Evolutionary conservation across 257 asterid genomes (phyloP).

Genomic region (Solanum verrucosum): DNA sequence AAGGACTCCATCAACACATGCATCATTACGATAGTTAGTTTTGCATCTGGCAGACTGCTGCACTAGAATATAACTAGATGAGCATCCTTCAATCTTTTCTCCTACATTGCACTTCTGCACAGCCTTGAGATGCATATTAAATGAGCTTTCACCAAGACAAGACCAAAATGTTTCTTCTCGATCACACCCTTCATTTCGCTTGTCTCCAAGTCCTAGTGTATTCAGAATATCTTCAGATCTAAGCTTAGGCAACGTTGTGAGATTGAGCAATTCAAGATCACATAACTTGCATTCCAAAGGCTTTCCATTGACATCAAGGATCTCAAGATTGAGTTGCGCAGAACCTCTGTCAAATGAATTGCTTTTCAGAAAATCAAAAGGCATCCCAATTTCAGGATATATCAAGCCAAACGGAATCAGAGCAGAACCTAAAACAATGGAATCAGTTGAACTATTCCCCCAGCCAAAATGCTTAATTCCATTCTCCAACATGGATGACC

Average conservation of each 20-base stretch:
- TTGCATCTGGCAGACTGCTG: constrained; percentile 34
- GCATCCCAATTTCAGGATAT: constrained; percentile 56
- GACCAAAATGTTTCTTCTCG: constrained; percentile 17
- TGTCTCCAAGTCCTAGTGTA: constrained; percentile 22
- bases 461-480: constrained; percentile 48
- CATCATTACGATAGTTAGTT: constrained; percentile 19
- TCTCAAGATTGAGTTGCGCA: constrained; percentile 58
- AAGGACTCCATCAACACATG: constrained; percentile 52
- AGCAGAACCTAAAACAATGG: constrained; percentile 60
- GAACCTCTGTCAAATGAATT: constrained; percentile 10
- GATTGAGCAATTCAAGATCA: constrained; percentile 60
- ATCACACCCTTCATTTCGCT: constrained; percentile 15
- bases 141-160: constrained; percentile 26
- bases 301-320: constrained; percentile 57
- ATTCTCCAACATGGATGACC: constrained; percentile 19
- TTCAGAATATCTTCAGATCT: constrained; percentile 20
- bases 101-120: constrained; percentile 31
- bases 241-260: constrained; percentile 17
- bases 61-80: constrained; percentile 38
- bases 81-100: constrained; percentile 19
- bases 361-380: constrained; percentile 22
- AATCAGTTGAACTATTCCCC: constrained; percentile 70
- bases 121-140: constrained; percentile 50
- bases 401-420: constrained; percentile 71
- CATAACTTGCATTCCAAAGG: constrained; percentile 66